Evolutionary conservation across 1,284 basidiomycete species (phyloP).

Genomic region (Rhizoctonia solani): DNA sequence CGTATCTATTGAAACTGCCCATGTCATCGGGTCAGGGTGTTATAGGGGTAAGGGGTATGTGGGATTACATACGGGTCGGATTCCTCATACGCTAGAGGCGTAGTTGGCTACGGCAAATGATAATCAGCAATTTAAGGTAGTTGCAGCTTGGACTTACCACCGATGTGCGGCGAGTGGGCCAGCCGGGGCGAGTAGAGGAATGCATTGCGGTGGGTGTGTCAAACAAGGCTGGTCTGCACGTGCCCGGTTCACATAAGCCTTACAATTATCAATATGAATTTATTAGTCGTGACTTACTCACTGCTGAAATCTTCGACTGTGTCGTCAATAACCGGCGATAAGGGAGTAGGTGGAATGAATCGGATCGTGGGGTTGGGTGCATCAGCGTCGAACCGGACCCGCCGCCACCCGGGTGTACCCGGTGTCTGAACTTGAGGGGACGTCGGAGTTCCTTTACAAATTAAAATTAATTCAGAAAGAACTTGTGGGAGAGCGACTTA

Average conservation of each 20-base stretch:
- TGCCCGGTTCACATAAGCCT: slow-evolving; percentile 26
- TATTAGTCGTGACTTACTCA: neutral
- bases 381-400: slow-evolving; percentile 24
- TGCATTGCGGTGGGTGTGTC: slow-evolving; percentile 30
- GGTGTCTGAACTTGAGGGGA: slow-evolving; percentile 21
- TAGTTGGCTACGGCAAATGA: slow-evolving; percentile 19
- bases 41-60: slow-evolving; percentile 13
- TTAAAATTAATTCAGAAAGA: neutral
- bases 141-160: neutral
- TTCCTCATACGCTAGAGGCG: slow-evolving; percentile 14
- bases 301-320: slow-evolving; percentile 11
- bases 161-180: slow-evolving; percentile 20
- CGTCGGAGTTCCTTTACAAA: slow-evolving; percentile 2
- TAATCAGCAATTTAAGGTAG: neutral
- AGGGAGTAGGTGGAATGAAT: slow-evolving; percentile 22
- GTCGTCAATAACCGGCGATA: neutral
- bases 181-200: slow-evolving; percentile 10
- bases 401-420: slow-evolving; percentile 13
- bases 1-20: slow-evolving; percentile 9
- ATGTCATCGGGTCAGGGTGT: slow-evolving; percentile 10
- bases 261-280: slow-evolving; percentile 6
- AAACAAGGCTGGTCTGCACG: slow-evolving; percentile 33
- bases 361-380: slow-evolving; percentile 12
- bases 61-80: slow-evolving; percentile 22
- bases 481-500: neutral